These are phyloP conservation scores for Candida tammaniensis DNA, from an alignment of 805 yeast species.

Conservation along the genomic window DNA sequence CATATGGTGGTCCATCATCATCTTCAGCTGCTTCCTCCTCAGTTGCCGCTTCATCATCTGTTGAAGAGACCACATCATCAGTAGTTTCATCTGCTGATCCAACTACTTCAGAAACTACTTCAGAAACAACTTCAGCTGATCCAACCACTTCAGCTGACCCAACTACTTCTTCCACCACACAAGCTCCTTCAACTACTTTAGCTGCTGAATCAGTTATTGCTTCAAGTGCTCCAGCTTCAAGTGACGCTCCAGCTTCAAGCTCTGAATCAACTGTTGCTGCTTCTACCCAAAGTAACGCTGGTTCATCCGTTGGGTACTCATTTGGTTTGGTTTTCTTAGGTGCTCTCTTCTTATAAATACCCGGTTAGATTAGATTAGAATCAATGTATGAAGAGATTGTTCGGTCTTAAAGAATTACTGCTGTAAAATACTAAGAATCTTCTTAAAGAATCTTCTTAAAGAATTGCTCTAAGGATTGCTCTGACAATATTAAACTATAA, in stretches of 20 bases:
- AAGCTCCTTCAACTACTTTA: slow-evolving; percentile 2
- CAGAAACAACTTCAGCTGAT: slow-evolving; percentile 18
- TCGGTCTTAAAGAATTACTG: too few relatives aligned
- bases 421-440: too few relatives aligned
- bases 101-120: slow-evolving; percentile 22
- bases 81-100: slow-evolving; percentile 31
- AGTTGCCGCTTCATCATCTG: slow-evolving; percentile 20
- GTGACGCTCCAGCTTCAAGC: too few relatives aligned
- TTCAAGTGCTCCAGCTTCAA: slow-evolving; percentile 13
- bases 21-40: slow-evolving; percentile 24
- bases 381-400: too few relatives aligned
- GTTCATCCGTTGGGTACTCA: slow-evolving; percentile 25
- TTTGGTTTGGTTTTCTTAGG: slow-evolving; percentile 41
- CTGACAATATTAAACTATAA: too few relatives aligned
- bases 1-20: slow-evolving; percentile 32
- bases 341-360: slow-evolving; percentile 30
- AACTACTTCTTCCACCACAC: slow-evolving; percentile 13
- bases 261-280: slow-evolving; percentile 8
- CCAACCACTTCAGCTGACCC: slow-evolving; percentile 17
- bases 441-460: too few relatives aligned
- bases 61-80: too few relatives aligned
- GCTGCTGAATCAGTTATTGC: slow-evolving; percentile 8
- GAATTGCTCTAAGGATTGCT: too few relatives aligned
- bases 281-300: slow-evolving; percentile 27
- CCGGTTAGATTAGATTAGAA: too few relatives aligned